Evolutionary conservation across 1,284 basidiomycete species (phyloP).

Genomic region (Mycena sp.): DNA sequence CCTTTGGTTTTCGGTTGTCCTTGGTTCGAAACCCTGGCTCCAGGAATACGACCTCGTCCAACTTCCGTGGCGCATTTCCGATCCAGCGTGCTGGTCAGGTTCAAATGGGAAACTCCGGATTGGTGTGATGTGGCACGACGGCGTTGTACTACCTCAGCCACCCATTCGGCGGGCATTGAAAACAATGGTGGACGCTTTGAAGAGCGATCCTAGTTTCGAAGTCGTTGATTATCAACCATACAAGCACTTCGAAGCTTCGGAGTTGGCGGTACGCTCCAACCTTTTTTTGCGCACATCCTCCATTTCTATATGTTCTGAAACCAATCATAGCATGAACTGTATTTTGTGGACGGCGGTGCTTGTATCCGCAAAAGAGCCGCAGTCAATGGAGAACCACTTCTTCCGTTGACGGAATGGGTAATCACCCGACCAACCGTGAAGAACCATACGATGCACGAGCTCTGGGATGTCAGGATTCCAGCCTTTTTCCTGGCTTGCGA

Average conservation of each 20-base stretch:
- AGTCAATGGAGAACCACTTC: constrained; percentile 41
- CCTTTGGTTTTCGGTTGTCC: constrained; percentile 50
- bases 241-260: constrained; percentile 45
- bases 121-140: constrained; percentile 57
- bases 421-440: constrained; percentile 37
- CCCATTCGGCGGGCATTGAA: constrained; percentile 54
- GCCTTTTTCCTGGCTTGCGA: neutral
- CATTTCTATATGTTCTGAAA: too few relatives aligned
- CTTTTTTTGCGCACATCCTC: too few relatives aligned
- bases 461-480: constrained; percentile 40
- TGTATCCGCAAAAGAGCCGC: constrained; percentile 31
- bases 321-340: constrained; percentile 28
- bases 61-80: constrained; percentile 45
- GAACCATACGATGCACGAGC: constrained; percentile 33
- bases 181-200: constrained; percentile 46
- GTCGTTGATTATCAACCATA: constrained; percentile 50
- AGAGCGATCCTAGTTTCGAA: constrained; percentile 49
- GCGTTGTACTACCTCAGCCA: constrained; percentile 56
- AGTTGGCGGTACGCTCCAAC: constrained; percentile 45
- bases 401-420: constrained; percentile 42
- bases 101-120: constrained; percentile 47
- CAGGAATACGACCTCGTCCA: constrained; percentile 49
- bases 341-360: constrained; percentile 36
- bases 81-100: constrained; percentile 18
- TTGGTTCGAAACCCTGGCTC: constrained; percentile 52